Evolutionary conservation across 345 rosid genomes (phyloP).

Genomic region (Brassica nigra): DNA sequence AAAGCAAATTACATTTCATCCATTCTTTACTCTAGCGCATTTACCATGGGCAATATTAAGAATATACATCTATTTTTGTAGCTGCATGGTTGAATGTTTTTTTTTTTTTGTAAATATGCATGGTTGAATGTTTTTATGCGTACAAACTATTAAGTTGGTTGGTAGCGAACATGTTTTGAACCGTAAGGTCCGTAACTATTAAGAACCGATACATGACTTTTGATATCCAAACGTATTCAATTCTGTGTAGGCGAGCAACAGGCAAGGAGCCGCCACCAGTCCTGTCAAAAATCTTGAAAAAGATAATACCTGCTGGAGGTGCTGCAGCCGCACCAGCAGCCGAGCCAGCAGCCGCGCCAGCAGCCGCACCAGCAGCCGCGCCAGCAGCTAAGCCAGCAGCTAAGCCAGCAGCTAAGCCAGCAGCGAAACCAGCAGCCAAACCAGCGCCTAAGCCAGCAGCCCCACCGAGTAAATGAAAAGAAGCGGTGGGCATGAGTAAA

Average conservation of each 20-base stretch:
- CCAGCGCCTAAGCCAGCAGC: not conserved
- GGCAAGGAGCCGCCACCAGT: constrained; percentile 4
- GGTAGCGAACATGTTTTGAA: not conserved
- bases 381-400: not conserved
- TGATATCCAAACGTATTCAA: constrained; percentile 8
- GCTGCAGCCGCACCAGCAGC: not conserved
- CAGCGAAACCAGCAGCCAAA: not conserved
- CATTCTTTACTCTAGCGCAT: not conserved
- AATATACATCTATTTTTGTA: not conserved
- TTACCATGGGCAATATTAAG: not conserved
- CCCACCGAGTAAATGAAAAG: not conserved
- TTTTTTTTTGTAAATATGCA: too few relatives aligned
- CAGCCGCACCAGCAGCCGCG: not conserved
- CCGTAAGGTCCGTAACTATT: not conserved
- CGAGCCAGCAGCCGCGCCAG: not conserved
- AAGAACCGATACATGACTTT: not conserved
- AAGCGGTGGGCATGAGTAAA: not conserved
- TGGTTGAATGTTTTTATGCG: not conserved
- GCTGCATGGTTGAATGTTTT: not conserved
- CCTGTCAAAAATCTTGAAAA: not conserved
- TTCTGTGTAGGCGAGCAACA: not conserved
- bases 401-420: not conserved
- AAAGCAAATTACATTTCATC: not conserved
- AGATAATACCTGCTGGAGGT: not conserved
- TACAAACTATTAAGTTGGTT: not conserved